phyloP scores from a whole-genome alignment of 2,329 filamentous ascomycete genomes.

The Phialophora expanda region DNA sequence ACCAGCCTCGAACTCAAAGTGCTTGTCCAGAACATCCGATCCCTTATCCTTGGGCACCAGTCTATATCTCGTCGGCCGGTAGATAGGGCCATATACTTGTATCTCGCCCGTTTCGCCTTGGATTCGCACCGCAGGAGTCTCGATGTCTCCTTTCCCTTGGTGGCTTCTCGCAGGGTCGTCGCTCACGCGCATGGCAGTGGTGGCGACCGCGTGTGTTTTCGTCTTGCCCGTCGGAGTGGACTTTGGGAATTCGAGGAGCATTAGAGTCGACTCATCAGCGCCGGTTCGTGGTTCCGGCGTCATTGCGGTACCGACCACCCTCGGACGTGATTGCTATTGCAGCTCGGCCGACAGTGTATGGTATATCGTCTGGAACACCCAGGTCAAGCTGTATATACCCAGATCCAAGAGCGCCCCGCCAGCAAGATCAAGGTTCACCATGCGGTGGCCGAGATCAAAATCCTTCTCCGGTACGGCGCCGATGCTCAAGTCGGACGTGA shows the following conservation, averaged over 20 bases:
- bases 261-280: constrained; percentile 43
- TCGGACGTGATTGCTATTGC: constrained; percentile 48
- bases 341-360: constrained; percentile 64
- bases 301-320: constrained; percentile 60
- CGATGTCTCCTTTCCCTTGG: constrained; percentile 32
- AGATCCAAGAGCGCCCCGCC: constrained; percentile 83
- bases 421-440: constrained; percentile 82
- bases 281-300: constrained; percentile 38
- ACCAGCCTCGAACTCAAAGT: constrained; percentile 33
- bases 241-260: constrained; percentile 40
- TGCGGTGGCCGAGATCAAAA: constrained; percentile 61
- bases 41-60: constrained; percentile 71
- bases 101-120: constrained; percentile 41
- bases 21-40: constrained; percentile 40
- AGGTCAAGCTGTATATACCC: constrained; percentile 86
- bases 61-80: constrained; percentile 62
- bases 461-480: constrained; percentile 54
- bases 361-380: constrained; percentile 67
- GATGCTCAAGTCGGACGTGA: constrained; percentile 65
- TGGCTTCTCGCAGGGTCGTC: constrained; percentile 35
- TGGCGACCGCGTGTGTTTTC: constrained; percentile 61
- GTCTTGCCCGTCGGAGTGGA: constrained; percentile 43
- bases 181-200: constrained; percentile 41
- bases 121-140: constrained; percentile 39
- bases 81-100: constrained; percentile 42